phyloP scores from a whole-genome alignment of 345 rosid genomes.

The Luvunga scandens region DNA sequence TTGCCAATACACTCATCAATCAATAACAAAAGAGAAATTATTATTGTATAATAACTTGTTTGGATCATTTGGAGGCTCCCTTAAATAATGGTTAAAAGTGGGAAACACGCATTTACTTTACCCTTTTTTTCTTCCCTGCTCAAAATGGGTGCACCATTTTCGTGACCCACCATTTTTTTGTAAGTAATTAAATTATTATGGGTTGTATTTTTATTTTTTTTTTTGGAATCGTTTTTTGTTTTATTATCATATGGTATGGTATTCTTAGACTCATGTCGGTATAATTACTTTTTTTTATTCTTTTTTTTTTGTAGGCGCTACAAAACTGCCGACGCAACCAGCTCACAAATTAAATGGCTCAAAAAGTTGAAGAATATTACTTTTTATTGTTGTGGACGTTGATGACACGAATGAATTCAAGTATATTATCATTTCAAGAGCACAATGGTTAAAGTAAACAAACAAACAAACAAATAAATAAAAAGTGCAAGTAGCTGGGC shows the following conservation, averaged over 20 bases:
- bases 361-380: background rate
- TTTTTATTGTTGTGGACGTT: slow-evolving; percentile 12
- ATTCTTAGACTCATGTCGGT: background rate
- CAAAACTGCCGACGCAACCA: background rate
- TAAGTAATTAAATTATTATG: background rate
- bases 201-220: background rate
- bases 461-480: too few relatives aligned
- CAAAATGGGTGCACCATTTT: slow-evolving; percentile 4
- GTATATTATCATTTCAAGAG: slow-evolving; percentile 27
- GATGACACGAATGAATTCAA: slow-evolving; percentile 28
- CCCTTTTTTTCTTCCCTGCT: background rate
- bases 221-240: background rate
- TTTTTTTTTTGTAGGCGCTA: background rate
- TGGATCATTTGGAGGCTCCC: slow-evolving; percentile 16
- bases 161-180: slow-evolving; percentile 8
- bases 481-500: slow-evolving; percentile 15
- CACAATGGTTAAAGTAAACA: background rate
- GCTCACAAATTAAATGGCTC: background rate
- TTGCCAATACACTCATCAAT: slow-evolving; percentile 4
- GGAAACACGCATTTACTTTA: slow-evolving; percentile 15
- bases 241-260: background rate
- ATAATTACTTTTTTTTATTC: background rate
- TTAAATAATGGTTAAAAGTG: slow-evolving; percentile 32
- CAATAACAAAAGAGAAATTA: slow-evolving; percentile 4
- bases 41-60: slow-evolving; percentile 26